Base-by-base conservation (phyloP, 2,329 filamentous ascomycete genomes). In the Ambrosiella beaveri region DNA sequence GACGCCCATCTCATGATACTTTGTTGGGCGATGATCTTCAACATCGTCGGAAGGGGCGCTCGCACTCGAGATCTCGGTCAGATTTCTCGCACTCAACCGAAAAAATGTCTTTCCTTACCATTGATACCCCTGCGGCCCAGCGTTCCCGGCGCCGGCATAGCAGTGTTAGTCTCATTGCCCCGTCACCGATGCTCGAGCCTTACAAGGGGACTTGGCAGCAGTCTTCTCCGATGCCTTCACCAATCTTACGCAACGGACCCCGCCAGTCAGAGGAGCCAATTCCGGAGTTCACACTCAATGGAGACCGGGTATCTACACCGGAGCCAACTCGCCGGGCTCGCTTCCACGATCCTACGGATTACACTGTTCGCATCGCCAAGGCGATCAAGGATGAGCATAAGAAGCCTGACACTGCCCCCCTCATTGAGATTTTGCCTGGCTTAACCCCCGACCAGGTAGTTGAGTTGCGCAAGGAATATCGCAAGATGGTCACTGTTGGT, bases 161-260 rank as follows among this genome's bases (percentile, higher is more conserved):
- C 52, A 60, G 56, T 39, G 59, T 60, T 4, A 45, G 44, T 7
- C 27, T 60, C n/a, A 68, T 68, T 17, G 88, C 89, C 0, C 81
- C 81, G 0, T 95, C 88, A 62, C 93, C 91, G 0, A 75, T 97
- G 54, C 79, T 95, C 1, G 91, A 97, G 70, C 84, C 93, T 0
- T 97, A 97, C 70, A 85, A 84, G 62, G 91, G 91, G 44, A 95
- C 90, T 0, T 97, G 95, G 65, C 91, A 97, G 69, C 88, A 87
- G 59, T 86, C 94, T 64, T 95, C 90, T 0, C 90, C 91, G 0
- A 95, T 96, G 88, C 90, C 90, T 0, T 89, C 89, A 0, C 88
- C 90, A 0, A 73, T 90, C 27, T 36, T 61, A 8, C 53, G 59
- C 45, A 58, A 59, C 39, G 71, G 73, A 0, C 66, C 73, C 15